phyloP scores from a whole-genome alignment of 2,329 filamentous ascomycete genomes.

The Chalaropsis thielavioides region DNA sequence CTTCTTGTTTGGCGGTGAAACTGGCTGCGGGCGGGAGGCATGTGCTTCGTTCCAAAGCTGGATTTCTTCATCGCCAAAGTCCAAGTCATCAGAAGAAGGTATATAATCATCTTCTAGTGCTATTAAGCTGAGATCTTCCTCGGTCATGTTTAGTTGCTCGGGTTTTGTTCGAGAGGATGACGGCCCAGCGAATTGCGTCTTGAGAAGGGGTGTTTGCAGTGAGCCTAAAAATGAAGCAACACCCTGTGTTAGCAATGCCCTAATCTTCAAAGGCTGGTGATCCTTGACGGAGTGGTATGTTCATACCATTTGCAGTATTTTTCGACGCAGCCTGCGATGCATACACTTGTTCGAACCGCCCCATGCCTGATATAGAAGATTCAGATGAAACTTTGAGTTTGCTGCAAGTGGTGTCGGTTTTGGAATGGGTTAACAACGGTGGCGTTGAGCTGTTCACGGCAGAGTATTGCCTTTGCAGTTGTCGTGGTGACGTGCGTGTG shows the following conservation, averaged over 20 bases:
- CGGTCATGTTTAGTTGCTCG: neutral
- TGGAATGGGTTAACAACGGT: neutral
- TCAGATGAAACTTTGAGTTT: neutral
- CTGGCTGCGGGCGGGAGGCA: slow-evolving; percentile 27
- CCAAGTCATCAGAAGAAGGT: slow-evolving; percentile 25
- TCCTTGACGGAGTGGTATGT: too few species aligned
- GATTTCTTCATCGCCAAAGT: slow-evolving; percentile 26
- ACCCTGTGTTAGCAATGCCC: neutral
- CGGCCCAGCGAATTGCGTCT: neutral
- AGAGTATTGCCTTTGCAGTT: neutral
- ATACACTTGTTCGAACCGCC: slow-evolving; percentile 15
- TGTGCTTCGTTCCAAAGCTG: slow-evolving; percentile 32
- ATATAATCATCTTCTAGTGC: slow-evolving; percentile 29
- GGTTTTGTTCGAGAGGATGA: neutral
- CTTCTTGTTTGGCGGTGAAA: slow-evolving; percentile 32
- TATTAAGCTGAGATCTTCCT: slow-evolving; percentile 20
- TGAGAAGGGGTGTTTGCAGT: neutral
- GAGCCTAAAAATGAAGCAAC: neutral
- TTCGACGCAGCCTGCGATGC: slow-evolving; percentile 13
- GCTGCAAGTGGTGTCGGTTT: neutral
- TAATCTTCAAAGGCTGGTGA: neutral
- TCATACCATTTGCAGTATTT: slow-evolving; percentile 5
- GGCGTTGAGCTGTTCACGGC: neutral
- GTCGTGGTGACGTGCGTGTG: slow-evolving; percentile 8
- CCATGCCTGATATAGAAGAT: slow-evolving; percentile 2